Conservation (phyloP, 2,329 filamentous ascomycete species). For the Setomelanomma holmii region DNA sequence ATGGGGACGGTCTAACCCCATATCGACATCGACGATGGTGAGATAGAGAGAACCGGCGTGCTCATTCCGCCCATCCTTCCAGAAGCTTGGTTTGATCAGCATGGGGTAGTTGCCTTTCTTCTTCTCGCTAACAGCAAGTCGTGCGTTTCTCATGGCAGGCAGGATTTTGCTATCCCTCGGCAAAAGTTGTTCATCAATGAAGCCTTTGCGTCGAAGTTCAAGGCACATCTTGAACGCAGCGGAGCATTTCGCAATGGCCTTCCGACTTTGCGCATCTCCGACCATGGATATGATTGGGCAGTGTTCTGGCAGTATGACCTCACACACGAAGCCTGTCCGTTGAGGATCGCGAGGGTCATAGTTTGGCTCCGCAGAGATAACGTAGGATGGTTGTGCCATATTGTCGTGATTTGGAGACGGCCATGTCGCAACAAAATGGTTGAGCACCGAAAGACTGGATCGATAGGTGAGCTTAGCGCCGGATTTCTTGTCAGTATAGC, state of each 20-base stretch:
- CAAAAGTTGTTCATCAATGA: constrained; percentile 76
- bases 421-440: constrained; percentile 75
- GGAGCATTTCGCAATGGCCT: constrained; percentile 82
- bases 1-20: constrained; percentile 65
- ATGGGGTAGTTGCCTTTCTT: constrained; percentile 77
- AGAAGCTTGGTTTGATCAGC: constrained; percentile 78
- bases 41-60: constrained; percentile 65
- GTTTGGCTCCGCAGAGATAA: constrained; percentile 52
- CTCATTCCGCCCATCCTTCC: constrained; percentile 60
- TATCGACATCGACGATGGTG: constrained; percentile 68
- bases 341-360: constrained; percentile 10
- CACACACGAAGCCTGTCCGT: constrained; percentile 60
- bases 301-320: constrained; percentile 77
- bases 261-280: constrained; percentile 71
- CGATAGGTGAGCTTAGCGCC: constrained; percentile 81
- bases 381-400: constrained; percentile 63
- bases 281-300: constrained; percentile 73
- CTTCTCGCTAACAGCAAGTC: constrained; percentile 80
- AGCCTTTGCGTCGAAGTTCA: constrained; percentile 68
- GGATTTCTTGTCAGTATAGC: constrained; percentile 68
- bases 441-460: constrained; percentile 74
- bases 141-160: constrained; percentile 85
- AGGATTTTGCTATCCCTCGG: constrained; percentile 75
- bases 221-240: constrained; percentile 87
- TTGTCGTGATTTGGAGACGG: constrained; percentile 59